Evolutionary conservation across 1,284 basidiomycete genomes (phyloP).

Genomic region (Puccinia hordei): DNA sequence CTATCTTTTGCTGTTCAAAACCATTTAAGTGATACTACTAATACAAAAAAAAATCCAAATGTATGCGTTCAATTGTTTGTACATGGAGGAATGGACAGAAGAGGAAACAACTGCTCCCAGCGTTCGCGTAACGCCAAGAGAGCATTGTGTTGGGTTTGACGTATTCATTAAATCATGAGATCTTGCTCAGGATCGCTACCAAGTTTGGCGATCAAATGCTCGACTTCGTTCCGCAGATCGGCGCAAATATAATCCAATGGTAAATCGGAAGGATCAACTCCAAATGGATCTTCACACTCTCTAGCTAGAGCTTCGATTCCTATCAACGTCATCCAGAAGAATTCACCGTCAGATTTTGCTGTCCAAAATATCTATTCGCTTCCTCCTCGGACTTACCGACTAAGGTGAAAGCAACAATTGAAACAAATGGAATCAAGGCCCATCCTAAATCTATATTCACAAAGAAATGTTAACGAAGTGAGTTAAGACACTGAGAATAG

Average conservation of each 20-base stretch:
- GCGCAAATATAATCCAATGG: constrained; percentile 56
- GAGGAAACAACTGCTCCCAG: no score
- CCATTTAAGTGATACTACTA: no score
- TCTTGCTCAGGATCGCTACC: constrained; percentile 38
- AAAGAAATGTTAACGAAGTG: constrained; percentile 25
- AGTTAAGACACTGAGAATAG: neutral
- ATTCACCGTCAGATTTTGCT: neutral
- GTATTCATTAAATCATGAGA: constrained; percentile 25
- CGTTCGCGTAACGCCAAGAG: no score
- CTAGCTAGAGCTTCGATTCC: constrained; percentile 90
- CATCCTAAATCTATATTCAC: constrained; percentile 52
- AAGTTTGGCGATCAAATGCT: constrained; percentile 49
- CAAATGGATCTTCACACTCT: constrained; percentile 63
- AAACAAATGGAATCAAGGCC: constrained; percentile 54
- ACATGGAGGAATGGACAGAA: no score
- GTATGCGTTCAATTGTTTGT: no score
- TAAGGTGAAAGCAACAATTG: constrained; percentile 55
- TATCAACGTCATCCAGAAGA: constrained; percentile 59
- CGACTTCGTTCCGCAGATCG: constrained; percentile 56
- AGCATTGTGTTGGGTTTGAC: no score
- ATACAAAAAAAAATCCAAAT: no score
- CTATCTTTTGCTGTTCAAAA: no score
- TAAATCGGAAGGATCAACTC: constrained; percentile 55
- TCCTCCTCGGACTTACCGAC: constrained; percentile 51
- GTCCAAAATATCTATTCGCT: neutral